phyloP scores from a whole-genome alignment of 306 rosid species.

The Rosa rugosa region DNA sequence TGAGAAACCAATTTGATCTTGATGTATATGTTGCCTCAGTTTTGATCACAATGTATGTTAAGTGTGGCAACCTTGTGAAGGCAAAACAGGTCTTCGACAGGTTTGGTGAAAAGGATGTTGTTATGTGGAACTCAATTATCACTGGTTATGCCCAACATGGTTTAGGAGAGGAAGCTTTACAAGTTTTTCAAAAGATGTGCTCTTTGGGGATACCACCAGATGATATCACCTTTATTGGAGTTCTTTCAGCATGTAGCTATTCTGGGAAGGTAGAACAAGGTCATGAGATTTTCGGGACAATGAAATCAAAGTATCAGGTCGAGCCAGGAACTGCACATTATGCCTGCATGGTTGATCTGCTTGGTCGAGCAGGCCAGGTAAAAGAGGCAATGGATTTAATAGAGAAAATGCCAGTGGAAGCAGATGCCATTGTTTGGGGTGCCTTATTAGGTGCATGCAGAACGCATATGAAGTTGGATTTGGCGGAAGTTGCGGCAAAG shows the following conservation, averaged over 20 bases:
- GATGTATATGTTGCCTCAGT: slow-evolving; percentile 40
- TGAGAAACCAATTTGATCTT: slow-evolving; percentile 9
- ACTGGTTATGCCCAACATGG: slow-evolving; percentile 71
- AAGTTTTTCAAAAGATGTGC: slow-evolving; percentile 52
- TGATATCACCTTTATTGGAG: slow-evolving; percentile 59
- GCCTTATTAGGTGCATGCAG: slow-evolving; percentile 32
- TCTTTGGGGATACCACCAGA: slow-evolving; percentile 43
- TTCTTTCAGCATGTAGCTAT: slow-evolving; percentile 55
- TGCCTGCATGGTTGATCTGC: slow-evolving; percentile 69
- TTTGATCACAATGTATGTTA: slow-evolving; percentile 58
- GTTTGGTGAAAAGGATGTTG: slow-evolving; percentile 48
- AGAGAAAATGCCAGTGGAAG: slow-evolving; percentile 58
- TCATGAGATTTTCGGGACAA: neutral
- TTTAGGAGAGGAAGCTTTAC: slow-evolving; percentile 50
- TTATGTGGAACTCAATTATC: slow-evolving; percentile 70
- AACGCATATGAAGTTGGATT: slow-evolving; percentile 23
- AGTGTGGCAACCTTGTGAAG: slow-evolving; percentile 56
- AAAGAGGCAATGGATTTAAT: slow-evolving; percentile 53
- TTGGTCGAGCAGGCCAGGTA: slow-evolving; percentile 58
- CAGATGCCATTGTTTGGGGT: slow-evolving; percentile 68
- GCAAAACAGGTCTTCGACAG: slow-evolving; percentile 45
- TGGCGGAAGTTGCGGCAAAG: slow-evolving; percentile 54
- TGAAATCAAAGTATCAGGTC: slow-evolving; percentile 24
- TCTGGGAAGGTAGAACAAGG: slow-evolving; percentile 12
- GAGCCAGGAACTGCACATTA: slow-evolving; percentile 53